Base-by-base conservation (phyloP, 1,284 basidiomycete species). In the Cryptococcus hybrid region DNA sequence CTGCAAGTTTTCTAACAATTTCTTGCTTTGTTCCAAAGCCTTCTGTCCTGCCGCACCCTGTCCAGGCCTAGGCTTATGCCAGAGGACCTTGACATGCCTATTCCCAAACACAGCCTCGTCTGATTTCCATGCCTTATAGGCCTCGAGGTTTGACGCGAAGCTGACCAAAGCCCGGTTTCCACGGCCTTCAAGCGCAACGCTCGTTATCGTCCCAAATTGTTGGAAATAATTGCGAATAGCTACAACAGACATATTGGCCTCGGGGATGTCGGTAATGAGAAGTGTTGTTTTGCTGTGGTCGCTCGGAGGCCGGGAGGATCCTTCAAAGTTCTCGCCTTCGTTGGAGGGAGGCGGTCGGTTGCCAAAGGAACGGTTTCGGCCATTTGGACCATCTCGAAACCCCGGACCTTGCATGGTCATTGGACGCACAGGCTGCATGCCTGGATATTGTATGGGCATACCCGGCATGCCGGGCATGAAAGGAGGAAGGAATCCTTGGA, bases 61-160 rank as follows among this genome's bases (percentile, higher is more conserved):
- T 0, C 91, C 92, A 55, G 88, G 89, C 83, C 92, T 84, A 3
- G 92, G 92, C 64, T 87, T 82, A 79, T 94, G 92, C 92, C 92
- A 94, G 67, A 92, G 89, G 44, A 94, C 83, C 76, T 95, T 96
- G 66, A 97, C 92, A 73, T 97, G 97, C 44, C 94, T 85, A 67
- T 93, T 94, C 13, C 86, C 87, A 71, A 97, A 96, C 34, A 97
- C 88, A 13, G 92, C 92, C 60, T 95, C 92, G 71, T 95, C 90
- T 34, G 86, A 87, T 74, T 89, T 90, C 88, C 94, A 93, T 0
- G 94, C 94, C 24, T 85, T 82, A 67, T 88, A 86, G 0, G 94
- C 94, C 71, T 94, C 89, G 24, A 84, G 84, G 68, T 93, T 91
- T n/a, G 83, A 84, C 15, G 86, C 83, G 75, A 95, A 98, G 64